Base-by-base conservation (phyloP, 2,329 filamentous ascomycete species). In the Trichoderma breve region DNA sequence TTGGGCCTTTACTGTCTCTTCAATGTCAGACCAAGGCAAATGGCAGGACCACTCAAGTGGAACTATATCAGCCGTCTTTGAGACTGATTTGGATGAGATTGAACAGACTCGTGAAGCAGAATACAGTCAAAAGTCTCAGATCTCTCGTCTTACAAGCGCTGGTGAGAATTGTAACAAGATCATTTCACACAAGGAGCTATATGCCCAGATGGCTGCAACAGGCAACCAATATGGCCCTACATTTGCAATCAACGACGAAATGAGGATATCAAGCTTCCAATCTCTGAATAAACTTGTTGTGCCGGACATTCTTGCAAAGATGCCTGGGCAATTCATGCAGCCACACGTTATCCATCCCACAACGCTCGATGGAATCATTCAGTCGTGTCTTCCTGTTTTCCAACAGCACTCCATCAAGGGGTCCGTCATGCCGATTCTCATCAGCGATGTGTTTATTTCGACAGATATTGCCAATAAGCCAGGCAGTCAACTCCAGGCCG, bases 301-400 rank as follows among this genome's bases (percentile, higher is more conserved):
- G 3, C 84, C 86, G 0, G 82, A 88, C 72, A 89, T 86, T 2
- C 83, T 79, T 73, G 79, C 83, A 3, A 82, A 79, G 51, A 89
- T 89, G 87, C 87, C 87, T 0, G 80, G 80, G 43, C 78, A 82
- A 14, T 88, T 84, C 64, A 86, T 89, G 75, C 88, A 84, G 73
- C 80, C 83, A 4, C 86, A 89, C 74, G 67, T 88, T 4, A 83
- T 90, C 15, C 88, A 90, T 73, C 88, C 88, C 0, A 84, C 86
- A 5, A 88, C 87, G 0, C 80, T 90, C 11, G 88, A 90, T 74
- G 79, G 85, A 3, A 84, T 89, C 76, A 84, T 90, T 24, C 88
- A 90, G 71, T 82, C 83, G 0, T 80, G 86, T 1, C 84, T 89
- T 66, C 81, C 82, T 3, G 78, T 87, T 3, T 70, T 70, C 36